Evolutionary conservation across 768 basidiomycete genomes (phyloP), one percentile per base, ranked within the genome.

Genomic region (Leucocoprinus birnbaumii): DNA sequence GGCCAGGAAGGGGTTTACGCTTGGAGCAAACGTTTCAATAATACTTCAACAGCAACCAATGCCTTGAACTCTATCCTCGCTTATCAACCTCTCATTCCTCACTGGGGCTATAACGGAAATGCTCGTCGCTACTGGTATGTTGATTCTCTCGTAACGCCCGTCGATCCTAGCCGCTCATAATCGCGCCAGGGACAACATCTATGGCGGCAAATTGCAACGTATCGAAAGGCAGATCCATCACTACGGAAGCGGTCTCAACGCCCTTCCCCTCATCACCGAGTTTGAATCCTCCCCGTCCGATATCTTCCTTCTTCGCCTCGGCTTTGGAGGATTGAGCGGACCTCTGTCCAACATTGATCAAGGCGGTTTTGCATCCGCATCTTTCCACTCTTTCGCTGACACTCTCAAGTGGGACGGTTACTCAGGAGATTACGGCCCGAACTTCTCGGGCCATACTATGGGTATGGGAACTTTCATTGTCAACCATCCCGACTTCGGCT

Each of bases 101-200:
- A 82, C 62, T 83, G 80, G 81, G 81, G 80, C 14, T 82, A 82
- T 65, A 82, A 82, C 59, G 80, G 81, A 6, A 83, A 82, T 61
- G 81, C 81, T 1, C 68, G 80, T 51, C 73, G 81, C 26, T 83
- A 81, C 66, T 81, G 79, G 80, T 80, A 51, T 14, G 38, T 22
- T n/a, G 49, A 4, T 43, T 35, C 22, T 7, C 46, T 18, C n/a
- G n/a, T n/a, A n/a, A n/a, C n/a, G n/a, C 21, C 10, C n/a, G 14
- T 7, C 19, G 18, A 2, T 34, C 18, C 25, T 22, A 53, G 9
- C 51, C 16, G 31, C 48, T 41, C 45, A 51, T 55, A 35, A 14
- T 54, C 18, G 49, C 21, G 13, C 16, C 52, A 81, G 80, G 82
- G 82, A 83, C 63, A 80, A 80, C 53, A 67, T 80, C 14, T 83